A percentile compares a stretch with the other conserved stretches of the same genome.
These are phyloP conservation scores for Rutstroemia sydowiana DNA, from an alignment of 2,329 filamentous ascomycete species.

Conservation along the genomic window DNA sequence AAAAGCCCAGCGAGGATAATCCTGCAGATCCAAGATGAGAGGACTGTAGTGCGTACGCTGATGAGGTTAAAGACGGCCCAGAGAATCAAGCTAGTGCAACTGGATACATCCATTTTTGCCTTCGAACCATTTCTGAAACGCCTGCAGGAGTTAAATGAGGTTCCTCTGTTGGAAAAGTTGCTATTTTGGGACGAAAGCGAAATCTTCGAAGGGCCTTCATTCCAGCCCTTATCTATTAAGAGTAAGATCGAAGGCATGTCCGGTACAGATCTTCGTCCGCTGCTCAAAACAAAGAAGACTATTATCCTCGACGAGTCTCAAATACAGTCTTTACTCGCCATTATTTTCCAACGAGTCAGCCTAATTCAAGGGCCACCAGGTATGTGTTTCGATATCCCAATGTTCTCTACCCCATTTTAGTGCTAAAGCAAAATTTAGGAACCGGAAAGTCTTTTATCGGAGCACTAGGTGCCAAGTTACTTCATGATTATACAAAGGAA, in stretches of 20 bases:
- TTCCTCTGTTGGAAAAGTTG: conserved; percentile 49
- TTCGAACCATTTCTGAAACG: conserved; percentile 59
- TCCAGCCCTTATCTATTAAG: conserved; percentile 22
- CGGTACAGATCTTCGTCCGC: conserved; percentile 27
- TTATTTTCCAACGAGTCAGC: conserved; percentile 46
- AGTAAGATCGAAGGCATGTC: conserved; percentile 17
- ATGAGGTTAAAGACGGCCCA: conserved; percentile 32
- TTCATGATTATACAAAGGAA: conserved; percentile 42
- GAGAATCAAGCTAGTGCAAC: conserved; percentile 44
- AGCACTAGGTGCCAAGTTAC: conserved; percentile 48
- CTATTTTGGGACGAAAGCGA: conserved; percentile 32
- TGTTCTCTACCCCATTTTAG: neutral
- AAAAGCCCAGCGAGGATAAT: conserved; percentile 39
- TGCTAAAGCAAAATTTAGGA: conserved; percentile 34
- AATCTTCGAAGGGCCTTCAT: conserved; percentile 11
- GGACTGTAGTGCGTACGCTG: conserved; percentile 41
- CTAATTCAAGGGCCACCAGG: conserved; percentile 67
- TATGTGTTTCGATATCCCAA: conserved; percentile 5
- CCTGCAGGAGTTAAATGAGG: conserved; percentile 46
- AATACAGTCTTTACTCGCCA: conserved; percentile 45
- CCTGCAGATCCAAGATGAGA: conserved; percentile 43
- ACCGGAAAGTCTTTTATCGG: conserved; percentile 74
- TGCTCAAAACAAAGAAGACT: conserved; percentile 27
- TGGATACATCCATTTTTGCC: conserved; percentile 60
- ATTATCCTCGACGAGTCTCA: conserved; percentile 47